These are phyloP conservation scores for Xerophyta viscosa DNA, from an alignment of 106 monocot species.

Conservation along the genomic window DNA sequence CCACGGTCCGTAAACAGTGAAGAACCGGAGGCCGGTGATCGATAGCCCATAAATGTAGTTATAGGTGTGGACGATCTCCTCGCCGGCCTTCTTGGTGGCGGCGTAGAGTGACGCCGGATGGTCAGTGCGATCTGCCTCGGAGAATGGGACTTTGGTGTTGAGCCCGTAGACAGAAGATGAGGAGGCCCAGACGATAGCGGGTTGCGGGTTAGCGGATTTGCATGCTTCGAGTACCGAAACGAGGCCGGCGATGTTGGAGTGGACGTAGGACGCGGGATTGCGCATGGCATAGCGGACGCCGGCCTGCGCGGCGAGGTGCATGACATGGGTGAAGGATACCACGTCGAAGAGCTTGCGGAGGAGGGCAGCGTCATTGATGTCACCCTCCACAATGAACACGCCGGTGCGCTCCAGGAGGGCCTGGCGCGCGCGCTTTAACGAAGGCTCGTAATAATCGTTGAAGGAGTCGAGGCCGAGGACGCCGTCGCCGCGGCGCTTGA, in stretches of 20 bases:
- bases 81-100: constrained; percentile 32
- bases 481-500: constrained; percentile 26
- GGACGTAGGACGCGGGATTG: constrained; percentile 36
- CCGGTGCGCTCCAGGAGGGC: constrained; percentile 32
- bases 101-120: constrained; percentile 18
- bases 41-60: constrained; percentile 43
- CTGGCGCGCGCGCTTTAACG: constrained; percentile 26
- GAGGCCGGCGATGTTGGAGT: constrained; percentile 37
- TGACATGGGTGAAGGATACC: constrained; percentile 39
- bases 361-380: constrained; percentile 35
- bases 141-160: constrained; percentile 17
- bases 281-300: constrained; percentile 38
- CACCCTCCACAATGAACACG: constrained; percentile 50
- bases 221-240: constrained; percentile 34
- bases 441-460: constrained; percentile 39
- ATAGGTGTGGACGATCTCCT: constrained; percentile 31
- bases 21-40: constrained; percentile 34
- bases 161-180: constrained; percentile 42
- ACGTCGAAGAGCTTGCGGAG: constrained; percentile 45
- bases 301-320: constrained; percentile 41
- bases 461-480: constrained; percentile 35
- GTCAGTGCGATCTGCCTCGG: constrained; percentile 13
- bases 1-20: constrained; percentile 38
- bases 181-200: constrained; percentile 41
- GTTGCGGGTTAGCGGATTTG: constrained; percentile 28